Evolutionary conservation across 345 rosid species (phyloP), one percentile per base, ranked within the genome.

Genomic region (Theobroma cacao): DNA sequence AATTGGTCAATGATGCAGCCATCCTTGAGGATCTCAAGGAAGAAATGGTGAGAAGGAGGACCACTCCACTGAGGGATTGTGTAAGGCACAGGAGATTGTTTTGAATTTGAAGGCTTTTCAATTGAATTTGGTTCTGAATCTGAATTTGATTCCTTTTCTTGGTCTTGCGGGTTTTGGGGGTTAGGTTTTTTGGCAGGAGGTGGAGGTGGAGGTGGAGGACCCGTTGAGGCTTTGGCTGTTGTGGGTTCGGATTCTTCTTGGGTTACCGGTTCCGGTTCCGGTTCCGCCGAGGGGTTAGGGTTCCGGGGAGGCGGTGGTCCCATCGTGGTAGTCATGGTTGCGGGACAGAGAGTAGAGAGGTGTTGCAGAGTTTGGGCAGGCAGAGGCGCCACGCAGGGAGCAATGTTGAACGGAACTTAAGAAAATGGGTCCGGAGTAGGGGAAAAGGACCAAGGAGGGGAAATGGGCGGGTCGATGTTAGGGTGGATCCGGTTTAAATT

Each of bases 1-100:
- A 90, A 83, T 77, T 85, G 85, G 17, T 90, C 89, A 20, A 94
- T 78, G 62, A 96, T 88, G 82, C 90, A 82, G 50, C 99, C 99
- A 73, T 96, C 98, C 60, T 90, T 94, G 79, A 94, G 95, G 12
- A 96, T 88, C 87, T 96, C 98, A 13, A 96, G 80, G 73, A 53
- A 86, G 77, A 91, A 96, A 17, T 71, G 68, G 47, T 96, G 93
- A 71, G 84, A 63, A 5, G 97, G 97, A 10, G 92, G 86, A 2
- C 91, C 97, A 81, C 97, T 92, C 98, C 99, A 96, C 64, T 88
- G 91, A 41, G 99, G 99, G 31, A 94, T 89, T 72, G 85, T 82
- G 85, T 96, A 94, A 8, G 98, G 98, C 48, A 92, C 97, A 11
- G 82, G 79, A 66, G 41, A 76, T 64, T 74, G 80, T 84, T 79